Percentiles rank a stretch among this genome's conserved stretches.
phyloP scores from a whole-genome alignment of 208 protist species.

The Leishmania major region DNA sequence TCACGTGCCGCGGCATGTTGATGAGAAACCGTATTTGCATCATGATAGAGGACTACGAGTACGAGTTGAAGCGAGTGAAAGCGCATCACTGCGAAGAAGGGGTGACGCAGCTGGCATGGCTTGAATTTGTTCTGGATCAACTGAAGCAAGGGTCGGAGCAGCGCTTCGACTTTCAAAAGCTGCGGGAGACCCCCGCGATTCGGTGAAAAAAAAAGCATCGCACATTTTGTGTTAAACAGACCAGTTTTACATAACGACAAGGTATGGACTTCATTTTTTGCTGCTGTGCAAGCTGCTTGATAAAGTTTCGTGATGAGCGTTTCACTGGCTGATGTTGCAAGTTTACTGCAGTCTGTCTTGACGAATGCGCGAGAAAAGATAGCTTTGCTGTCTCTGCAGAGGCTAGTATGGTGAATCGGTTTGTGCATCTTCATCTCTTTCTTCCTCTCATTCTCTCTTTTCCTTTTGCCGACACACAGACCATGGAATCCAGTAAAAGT shows the following conservation, averaged over 20 bases:
- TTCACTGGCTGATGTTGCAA: not conserved
- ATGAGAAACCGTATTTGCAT: slow-evolving; percentile 88
- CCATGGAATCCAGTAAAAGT: slow-evolving; percentile 44
- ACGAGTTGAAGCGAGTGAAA: slow-evolving; percentile 91
- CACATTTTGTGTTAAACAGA: not conserved
- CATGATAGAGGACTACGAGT: slow-evolving; percentile 93
- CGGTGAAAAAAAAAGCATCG: slow-evolving; percentile 9
- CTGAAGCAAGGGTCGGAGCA: slow-evolving; percentile 80
- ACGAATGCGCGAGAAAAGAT: not conserved
- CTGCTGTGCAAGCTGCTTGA: not conserved
- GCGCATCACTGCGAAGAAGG: slow-evolving; percentile 89
- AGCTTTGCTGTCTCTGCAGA: slow-evolving; percentile 3
- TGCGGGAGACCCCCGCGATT: slow-evolving; percentile 42
- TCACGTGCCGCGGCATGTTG: slow-evolving; percentile 86
- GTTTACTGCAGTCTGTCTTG: not conserved
- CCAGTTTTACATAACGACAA: not conserved
- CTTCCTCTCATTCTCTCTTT: slow-evolving; percentile 28
- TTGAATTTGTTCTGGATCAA: slow-evolving; percentile 89
- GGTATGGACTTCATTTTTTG: not conserved
- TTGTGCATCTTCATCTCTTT: slow-evolving; percentile 13
- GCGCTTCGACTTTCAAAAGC: slow-evolving; percentile 87
- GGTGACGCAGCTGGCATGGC: slow-evolving; percentile 85
- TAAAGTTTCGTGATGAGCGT: not conserved
- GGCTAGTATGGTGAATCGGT: slow-evolving; percentile 7
- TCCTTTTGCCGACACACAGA: slow-evolving; percentile 18